phyloP scores from a whole-genome alignment of 106 monocot species.

The Platanthera zijinensis region DNA sequence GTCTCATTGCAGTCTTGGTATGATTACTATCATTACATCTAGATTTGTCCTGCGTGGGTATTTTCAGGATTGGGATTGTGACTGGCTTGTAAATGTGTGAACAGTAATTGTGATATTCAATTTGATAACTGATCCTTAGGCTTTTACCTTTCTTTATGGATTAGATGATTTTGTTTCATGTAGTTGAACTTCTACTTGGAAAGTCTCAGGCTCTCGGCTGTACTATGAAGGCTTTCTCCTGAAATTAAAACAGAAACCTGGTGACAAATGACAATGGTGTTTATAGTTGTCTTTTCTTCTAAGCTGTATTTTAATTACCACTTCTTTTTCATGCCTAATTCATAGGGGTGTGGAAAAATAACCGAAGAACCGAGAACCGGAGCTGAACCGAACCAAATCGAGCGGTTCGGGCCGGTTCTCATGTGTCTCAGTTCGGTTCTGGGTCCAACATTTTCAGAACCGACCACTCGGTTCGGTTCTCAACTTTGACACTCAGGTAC shows the following conservation, averaged over 20 bases:
- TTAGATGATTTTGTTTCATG: not conserved
- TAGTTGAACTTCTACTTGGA: not conserved
- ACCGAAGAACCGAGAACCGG: no score
- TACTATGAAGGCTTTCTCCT: not conserved
- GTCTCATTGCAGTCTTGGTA: no score
- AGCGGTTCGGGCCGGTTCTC: no score
- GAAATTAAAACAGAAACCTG: not conserved
- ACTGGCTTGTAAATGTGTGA: not conserved
- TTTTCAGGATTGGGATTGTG: not conserved
- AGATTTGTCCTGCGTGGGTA: not conserved
- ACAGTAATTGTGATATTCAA: not conserved
- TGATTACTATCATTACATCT: no score
- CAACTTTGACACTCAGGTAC: no score
- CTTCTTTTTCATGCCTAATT: not conserved
- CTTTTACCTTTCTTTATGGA: not conserved
- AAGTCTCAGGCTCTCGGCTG: not conserved
- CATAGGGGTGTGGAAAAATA: no score
- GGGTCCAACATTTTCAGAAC: no score
- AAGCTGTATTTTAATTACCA: not conserved
- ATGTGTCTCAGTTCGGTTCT: no score
- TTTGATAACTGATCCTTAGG: not conserved
- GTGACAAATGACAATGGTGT: not conserved
- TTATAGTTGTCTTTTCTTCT: not conserved
- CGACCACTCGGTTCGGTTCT: no score
- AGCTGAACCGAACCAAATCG: no score